These are phyloP conservation scores for Antrodiella citrinella DNA, from an alignment of 768 basidiomycete genomes.

Conservation along the genomic window DNA sequence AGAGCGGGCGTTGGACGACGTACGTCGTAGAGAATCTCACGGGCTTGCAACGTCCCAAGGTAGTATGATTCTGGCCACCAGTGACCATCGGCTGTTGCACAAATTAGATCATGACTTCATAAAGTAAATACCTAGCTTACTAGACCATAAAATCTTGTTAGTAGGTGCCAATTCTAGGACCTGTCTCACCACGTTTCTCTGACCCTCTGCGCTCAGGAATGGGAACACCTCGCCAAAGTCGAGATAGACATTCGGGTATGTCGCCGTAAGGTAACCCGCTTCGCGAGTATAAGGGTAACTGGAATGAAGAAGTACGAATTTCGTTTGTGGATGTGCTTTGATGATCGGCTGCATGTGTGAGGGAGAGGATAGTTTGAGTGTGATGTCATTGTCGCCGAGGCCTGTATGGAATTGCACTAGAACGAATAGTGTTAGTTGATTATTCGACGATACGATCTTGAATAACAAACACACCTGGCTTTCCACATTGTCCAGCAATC, in stretches of 20 bases:
- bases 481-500: constrained; percentile 42
- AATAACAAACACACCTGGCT: constrained; percentile 43
- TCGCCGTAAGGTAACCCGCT: constrained; percentile 66
- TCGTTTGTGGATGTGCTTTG: constrained; percentile 49
- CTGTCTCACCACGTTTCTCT: constrained; percentile 49
- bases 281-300: constrained; percentile 76
- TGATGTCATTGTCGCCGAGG: constrained; percentile 68
- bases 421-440: not conserved
- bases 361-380: constrained; percentile 49
- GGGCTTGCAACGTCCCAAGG: constrained; percentile 55
- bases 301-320: constrained; percentile 64
- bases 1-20: constrained; percentile 4
- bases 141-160: constrained; percentile 78
- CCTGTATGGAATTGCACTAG: constrained; percentile 83
- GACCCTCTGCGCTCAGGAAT: constrained; percentile 53
- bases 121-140: constrained; percentile 30
- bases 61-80: constrained; percentile 79
- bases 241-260: constrained; percentile 67
- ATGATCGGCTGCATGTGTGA: constrained; percentile 63
- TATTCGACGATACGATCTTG: not conserved
- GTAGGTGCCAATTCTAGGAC: constrained; percentile 66
- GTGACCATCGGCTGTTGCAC: constrained; percentile 45
- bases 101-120: not conserved
- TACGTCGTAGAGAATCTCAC: constrained; percentile 54
- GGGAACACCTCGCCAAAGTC: constrained; percentile 82